Conservation (phyloP, 257 asterid genomes). For the Solanum etuberosum region DNA sequence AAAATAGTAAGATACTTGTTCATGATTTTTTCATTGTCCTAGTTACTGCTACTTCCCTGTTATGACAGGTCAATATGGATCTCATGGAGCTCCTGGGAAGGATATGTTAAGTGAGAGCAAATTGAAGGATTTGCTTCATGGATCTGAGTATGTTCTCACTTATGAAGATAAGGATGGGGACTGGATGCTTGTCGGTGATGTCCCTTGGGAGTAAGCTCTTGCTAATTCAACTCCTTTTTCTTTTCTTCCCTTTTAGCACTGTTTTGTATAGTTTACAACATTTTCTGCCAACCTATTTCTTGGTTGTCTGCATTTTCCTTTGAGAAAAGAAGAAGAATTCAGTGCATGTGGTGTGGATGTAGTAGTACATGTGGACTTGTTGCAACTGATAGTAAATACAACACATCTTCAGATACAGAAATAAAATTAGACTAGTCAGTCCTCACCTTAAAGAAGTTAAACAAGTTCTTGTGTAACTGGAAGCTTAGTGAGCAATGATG, state of each 20-base stretch:
- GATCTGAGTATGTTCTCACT: constrained; percentile 62
- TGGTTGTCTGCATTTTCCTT: background rate
- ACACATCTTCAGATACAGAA: background rate
- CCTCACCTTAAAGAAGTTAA: background rate
- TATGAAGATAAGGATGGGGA: constrained; percentile 76
- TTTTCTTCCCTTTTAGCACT: background rate
- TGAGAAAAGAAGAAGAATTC: background rate
- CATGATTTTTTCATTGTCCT: background rate
- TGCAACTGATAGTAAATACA: background rate
- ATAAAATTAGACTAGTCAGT: background rate
- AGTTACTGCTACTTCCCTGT: constrained; percentile 9
- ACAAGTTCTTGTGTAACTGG: background rate
- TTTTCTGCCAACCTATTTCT: background rate
- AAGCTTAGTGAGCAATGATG: background rate
- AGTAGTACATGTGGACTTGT: background rate
- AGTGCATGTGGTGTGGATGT: background rate
- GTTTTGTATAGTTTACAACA: background rate
- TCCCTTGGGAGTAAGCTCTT: constrained; percentile 71
- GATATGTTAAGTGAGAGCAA: constrained; percentile 56
- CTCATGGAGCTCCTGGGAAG: constrained; percentile 48
- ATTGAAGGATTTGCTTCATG: constrained; percentile 49
- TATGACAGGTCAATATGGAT: constrained; percentile 47
- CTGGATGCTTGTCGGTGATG: constrained; percentile 83
- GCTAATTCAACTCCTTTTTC: background rate
- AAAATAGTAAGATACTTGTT: background rate